Evolutionary conservation across 768 basidiomycete species (phyloP).

Genomic region (Lentinula guzmanii): DNA sequence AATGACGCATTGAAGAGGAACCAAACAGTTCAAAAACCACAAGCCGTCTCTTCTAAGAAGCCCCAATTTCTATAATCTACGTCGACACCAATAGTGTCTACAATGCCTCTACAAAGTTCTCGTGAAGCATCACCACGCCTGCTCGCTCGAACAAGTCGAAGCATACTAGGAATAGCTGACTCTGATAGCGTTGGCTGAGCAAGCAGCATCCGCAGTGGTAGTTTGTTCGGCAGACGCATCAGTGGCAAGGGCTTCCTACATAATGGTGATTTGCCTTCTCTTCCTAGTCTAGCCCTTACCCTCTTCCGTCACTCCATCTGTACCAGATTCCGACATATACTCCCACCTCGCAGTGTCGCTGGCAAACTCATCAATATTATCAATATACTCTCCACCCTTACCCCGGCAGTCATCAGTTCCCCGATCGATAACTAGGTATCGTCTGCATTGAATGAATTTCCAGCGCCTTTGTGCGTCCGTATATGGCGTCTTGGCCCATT

Average conservation of each 20-base stretch:
- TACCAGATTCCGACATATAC: slow-evolving; percentile 75
- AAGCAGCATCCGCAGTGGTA: slow-evolving; percentile 7
- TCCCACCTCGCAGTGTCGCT: slow-evolving; percentile 81
- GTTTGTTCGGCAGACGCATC: slow-evolving; percentile 8
- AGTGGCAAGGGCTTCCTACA: slow-evolving; percentile 2
- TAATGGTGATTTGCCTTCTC: neutral
- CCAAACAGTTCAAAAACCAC: neutral
- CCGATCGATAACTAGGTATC: slow-evolving; percentile 79
- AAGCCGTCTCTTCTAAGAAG: neutral
- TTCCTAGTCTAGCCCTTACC: slow-evolving; percentile 21
- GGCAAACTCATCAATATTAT: slow-evolving; percentile 71
- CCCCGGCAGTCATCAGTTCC: slow-evolving; percentile 77
- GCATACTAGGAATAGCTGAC: slow-evolving; percentile 12
- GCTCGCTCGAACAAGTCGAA: slow-evolving; percentile 1
- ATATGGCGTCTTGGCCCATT: slow-evolving; percentile 49
- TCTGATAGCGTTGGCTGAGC: slow-evolving; percentile 10
- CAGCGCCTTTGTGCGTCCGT: slow-evolving; percentile 74
- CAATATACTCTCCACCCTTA: slow-evolving; percentile 76
- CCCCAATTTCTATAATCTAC: neutral
- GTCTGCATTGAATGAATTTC: slow-evolving; percentile 87
- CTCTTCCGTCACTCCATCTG: slow-evolving; percentile 57
- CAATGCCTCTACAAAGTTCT: slow-evolving; percentile 18
- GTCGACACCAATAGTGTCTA: neutral
- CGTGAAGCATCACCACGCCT: slow-evolving; percentile 11
- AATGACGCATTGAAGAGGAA: neutral